These are phyloP conservation scores for Dothistroma septosporum DNA, from an alignment of 2,329 filamentous ascomycete genomes.

Conservation along the genomic window DNA sequence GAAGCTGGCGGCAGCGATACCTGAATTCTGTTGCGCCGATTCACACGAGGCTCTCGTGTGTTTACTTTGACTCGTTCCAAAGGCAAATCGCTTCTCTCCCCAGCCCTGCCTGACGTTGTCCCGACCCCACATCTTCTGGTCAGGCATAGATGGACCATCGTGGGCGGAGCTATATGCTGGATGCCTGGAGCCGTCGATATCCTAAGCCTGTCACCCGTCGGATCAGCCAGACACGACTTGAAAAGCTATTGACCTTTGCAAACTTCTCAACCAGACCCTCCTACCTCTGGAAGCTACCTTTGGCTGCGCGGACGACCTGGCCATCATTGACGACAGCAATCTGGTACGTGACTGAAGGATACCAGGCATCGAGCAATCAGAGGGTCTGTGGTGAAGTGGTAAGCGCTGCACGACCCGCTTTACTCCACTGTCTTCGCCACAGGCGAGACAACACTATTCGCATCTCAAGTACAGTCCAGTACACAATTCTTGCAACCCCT, in stretches of 20 bases:
- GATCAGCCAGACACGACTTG: no score
- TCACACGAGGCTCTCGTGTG: neutral
- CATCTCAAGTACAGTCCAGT: neutral
- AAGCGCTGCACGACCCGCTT: neutral
- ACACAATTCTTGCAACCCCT: no score
- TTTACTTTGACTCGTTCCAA: neutral
- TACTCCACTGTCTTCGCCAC: neutral
- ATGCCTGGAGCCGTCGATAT: no score
- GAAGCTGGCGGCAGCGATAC: neutral
- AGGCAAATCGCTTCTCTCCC: neutral
- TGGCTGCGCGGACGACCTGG: neutral
- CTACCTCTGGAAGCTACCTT: no score
- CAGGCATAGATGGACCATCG: neutral
- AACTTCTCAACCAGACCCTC: no score
- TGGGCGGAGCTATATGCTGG: neutral
- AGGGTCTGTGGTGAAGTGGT: neutral
- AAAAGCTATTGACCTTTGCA: no score
- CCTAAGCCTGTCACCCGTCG: no score
- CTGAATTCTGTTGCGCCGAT: neutral
- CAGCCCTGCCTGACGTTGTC: neutral
- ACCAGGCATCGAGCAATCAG: neutral
- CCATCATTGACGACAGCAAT: constrained; percentile 10
- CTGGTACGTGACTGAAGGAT: neutral
- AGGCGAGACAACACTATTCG: neutral
- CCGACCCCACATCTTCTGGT: neutral